Evolutionary conservation across 345 rosid genomes (phyloP).

Genomic region (Arabidopsis arenosa): DNA sequence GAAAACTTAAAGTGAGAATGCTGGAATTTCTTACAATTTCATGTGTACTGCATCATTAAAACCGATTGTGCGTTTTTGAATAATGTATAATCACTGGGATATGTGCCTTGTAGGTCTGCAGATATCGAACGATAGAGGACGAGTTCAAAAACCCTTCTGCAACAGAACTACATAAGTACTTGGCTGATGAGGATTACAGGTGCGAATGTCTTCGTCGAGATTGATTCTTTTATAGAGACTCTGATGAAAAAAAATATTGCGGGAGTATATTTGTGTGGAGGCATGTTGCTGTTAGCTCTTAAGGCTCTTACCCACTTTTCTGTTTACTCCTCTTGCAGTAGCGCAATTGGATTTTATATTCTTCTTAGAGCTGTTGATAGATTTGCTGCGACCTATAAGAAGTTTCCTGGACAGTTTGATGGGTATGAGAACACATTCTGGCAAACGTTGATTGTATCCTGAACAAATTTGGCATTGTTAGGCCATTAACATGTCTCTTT

Average conservation of each 20-base stretch:
- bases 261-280: background rate
- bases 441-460: slow-evolving; percentile 5
- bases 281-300: slow-evolving; percentile 13
- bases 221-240: slow-evolving; percentile 16
- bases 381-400: slow-evolving; percentile 79
- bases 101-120: slow-evolving; percentile 68
- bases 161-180: slow-evolving; percentile 75
- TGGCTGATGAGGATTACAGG: slow-evolving; percentile 84
- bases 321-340: slow-evolving; percentile 49
- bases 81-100: slow-evolving; percentile 22
- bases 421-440: slow-evolving; percentile 57
- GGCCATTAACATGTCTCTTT: background rate
- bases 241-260: background rate
- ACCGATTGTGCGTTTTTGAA: background rate
- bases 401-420: slow-evolving; percentile 91
- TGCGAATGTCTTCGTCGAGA: slow-evolving; percentile 34
- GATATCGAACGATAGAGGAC: slow-evolving; percentile 74
- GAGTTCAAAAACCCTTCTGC: slow-evolving; percentile 73
- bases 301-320: slow-evolving; percentile 18
- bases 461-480: background rate
- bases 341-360: slow-evolving; percentile 75
- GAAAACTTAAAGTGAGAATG: slow-evolving; percentile 80
- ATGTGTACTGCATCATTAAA: background rate
- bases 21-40: slow-evolving; percentile 6
- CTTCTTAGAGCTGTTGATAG: slow-evolving; percentile 91